phyloP scores from a whole-genome alignment of 2,329 filamentous ascomycete genomes.

The Xylaria sp. region DNA sequence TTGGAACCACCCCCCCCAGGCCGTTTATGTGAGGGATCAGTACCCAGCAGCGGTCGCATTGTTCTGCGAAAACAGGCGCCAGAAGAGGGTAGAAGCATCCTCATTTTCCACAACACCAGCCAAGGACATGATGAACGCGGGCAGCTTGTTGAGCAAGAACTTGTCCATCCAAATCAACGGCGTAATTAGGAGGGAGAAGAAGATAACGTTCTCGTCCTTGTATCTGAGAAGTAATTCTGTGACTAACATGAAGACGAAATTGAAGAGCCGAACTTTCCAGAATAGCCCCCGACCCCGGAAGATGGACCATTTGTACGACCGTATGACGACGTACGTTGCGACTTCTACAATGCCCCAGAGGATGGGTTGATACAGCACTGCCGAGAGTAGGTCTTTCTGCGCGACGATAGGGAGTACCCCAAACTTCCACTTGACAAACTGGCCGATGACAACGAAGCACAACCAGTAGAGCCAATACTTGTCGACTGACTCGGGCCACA shows the following conservation, averaged over 20 bases:
- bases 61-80: background rate
- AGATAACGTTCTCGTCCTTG: too few relatives aligned
- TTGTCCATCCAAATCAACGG: conserved; percentile 13
- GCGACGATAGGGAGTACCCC: background rate
- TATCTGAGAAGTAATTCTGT: background rate
- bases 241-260: background rate
- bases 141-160: background rate
- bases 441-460: background rate
- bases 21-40: background rate
- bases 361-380: background rate
- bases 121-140: background rate
- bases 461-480: conserved; percentile 24
- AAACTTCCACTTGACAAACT: background rate
- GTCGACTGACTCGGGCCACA: conserved; percentile 15
- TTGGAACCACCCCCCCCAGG: background rate
- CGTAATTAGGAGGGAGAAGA: background rate
- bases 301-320: background rate
- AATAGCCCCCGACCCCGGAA: background rate
- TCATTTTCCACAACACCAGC: background rate
- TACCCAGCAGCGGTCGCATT: background rate
- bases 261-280: background rate
- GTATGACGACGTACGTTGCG: background rate
- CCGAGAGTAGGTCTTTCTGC: background rate
- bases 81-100: background rate
- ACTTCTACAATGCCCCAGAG: background rate